Evolutionary conservation across 805 yeast species (phyloP), one percentile per base, ranked within the genome.

Genomic region (Candida dajiaensis): DNA sequence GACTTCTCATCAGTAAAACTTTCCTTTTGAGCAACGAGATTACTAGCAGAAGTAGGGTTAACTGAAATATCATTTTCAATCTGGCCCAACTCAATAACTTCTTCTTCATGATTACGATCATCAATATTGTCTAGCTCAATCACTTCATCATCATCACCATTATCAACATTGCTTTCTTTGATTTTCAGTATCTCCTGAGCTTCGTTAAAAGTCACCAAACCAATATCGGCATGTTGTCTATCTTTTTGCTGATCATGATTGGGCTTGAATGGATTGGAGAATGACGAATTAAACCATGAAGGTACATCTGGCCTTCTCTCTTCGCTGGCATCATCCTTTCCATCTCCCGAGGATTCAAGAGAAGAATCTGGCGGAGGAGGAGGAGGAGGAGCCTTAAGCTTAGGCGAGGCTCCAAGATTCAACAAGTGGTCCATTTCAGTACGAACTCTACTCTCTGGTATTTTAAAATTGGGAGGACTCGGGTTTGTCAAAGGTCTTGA

Each of bases 171-270:
- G 19, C 25, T 25, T 22, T 40, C 20, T 44, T 51, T 38, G 25
- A 47, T 48, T 8, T 55, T 50, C 15, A 63, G 37, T 18, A 62
- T 56, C 28, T 62, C 69, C 44, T 67, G 67, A 1, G 77, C 75
- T 47, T 76, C 81, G 38, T 62, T 61, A 75, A 78, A 78, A 0
- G 81, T 65, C 5, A 78, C 67, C 42, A 80, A 57, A 0, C 82
- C 83, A 1, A 71, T 74, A 39, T 65, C 64, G 47, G 74, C 78
- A 41, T 72, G 74, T 25, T 67, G 72, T 4, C 68, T 63, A 4
- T 36, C 21, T 7, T 10, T 15, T 38, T 36, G 22, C 41, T 39
- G 46, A 25, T 13, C 4, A 5, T 36, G 22, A 8, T 26, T 23
- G 13, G 23, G 33, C 7, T 15, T 23, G n/a, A 22, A 38, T 3